Evolutionary conservation across 2,329 filamentous ascomycete species (phyloP).

Genomic region (Sporothrix brasiliensis): DNA sequence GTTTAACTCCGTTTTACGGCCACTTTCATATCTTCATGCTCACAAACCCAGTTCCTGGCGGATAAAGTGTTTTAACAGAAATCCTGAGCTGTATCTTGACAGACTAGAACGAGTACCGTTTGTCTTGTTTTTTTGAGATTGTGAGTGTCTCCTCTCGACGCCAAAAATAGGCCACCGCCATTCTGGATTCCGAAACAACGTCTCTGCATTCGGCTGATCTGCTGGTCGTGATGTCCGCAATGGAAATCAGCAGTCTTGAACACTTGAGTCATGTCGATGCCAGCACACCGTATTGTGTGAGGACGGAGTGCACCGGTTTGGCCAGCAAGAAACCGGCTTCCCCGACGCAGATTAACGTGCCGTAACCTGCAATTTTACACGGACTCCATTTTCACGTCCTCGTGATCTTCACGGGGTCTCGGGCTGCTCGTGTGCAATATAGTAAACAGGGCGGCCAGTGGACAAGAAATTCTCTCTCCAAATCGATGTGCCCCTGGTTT

Average conservation of each 20-base stretch:
- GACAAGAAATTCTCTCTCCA: slow-evolving; percentile 25
- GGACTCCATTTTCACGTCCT: not conserved
- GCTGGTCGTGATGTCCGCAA: slow-evolving; percentile 13
- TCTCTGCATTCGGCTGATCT: not conserved
- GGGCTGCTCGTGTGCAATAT: not conserved
- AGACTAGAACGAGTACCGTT: not conserved
- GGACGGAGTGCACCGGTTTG: not conserved
- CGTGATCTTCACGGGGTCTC: not conserved
- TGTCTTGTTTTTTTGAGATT: not conserved
- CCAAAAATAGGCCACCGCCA: not conserved
- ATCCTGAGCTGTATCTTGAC: not conserved
- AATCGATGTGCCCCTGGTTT: slow-evolving; percentile 19
- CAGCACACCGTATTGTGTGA: no score
- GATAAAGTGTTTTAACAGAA: not conserved
- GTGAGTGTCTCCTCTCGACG: not conserved
- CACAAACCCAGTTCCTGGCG: not conserved
- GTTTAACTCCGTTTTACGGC: not conserved
- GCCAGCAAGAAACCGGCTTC: not conserved
- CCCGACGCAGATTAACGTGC: slow-evolving; percentile 31
- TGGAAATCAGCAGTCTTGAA: not conserved
- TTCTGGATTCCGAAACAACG: not conserved
- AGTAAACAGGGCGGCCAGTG: not conserved
- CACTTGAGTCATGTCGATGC: no score
- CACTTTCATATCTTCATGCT: not conserved
- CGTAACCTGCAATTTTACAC: slow-evolving; percentile 27